Base-by-base conservation (phyloP, 1,284 basidiomycete species). In the Trametes sp. region DNA sequence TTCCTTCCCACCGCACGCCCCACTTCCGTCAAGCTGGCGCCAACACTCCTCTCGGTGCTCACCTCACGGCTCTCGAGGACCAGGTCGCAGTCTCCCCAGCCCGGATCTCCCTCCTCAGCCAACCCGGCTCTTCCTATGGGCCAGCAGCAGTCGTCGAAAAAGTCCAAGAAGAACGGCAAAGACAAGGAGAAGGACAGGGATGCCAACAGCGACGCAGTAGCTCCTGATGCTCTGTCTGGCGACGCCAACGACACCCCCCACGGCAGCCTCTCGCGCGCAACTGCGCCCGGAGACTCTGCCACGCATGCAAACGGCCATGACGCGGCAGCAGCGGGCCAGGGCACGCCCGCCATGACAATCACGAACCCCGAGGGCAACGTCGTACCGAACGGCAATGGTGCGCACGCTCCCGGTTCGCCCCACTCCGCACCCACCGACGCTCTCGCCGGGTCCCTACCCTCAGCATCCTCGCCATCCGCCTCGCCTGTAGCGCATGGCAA, bases 91-190 rank as follows among this genome's bases (percentile, higher is more conserved):
- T 91, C 89, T 62, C 87, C 89, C 51, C 84, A 86, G 70, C 85
- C 84, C 59, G 72, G 74, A 57, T 76, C 76, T 44, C 72, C 75
- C 45, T 74, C 75, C 26, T 67, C 73, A 53, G 70, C 73, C 19
- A 55, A 78, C 53, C 76, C 78, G 73, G 80, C 72, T 78, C 73
- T 75, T 60, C 75, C 73, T 73, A 92, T 92, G 88, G 90, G 91
- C 77, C 90, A 92, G 75, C 87, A 90, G 77, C 85, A 87, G 71
- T 92, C 48, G 14, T 49, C 91, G 69, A 92, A 90, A 83, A 91
- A 88, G 82, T 78, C 84, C 69, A 89, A 86, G 83, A 92, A 88
- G 79, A 77, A 77, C 57, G 76, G 78, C 61, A 89, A 87, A 76
- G 89, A 89, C 76, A 87, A 86, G 78, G 87, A 89, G 69, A 85